These are phyloP conservation scores for Leishmania gerbilli DNA, from an alignment of 208 protist species.

Conservation along the genomic window DNA sequence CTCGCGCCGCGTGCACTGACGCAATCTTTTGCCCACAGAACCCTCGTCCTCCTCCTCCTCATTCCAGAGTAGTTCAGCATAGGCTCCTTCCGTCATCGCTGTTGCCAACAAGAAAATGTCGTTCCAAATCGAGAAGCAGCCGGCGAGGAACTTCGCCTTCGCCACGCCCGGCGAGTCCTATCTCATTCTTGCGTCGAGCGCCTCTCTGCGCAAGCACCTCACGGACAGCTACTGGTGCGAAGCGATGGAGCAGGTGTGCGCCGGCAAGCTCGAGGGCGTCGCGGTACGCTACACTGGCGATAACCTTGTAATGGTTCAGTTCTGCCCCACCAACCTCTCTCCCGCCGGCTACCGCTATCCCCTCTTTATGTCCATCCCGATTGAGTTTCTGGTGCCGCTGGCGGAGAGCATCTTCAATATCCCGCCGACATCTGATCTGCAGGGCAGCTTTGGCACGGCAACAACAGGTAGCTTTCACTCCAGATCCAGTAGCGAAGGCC, in stretches of 20 bases:
- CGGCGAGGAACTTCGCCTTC: constrained; percentile 50
- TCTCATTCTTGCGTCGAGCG: constrained; percentile 69
- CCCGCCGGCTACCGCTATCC: constrained; percentile 86
- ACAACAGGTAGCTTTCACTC: constrained; percentile 44
- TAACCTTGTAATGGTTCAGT: constrained; percentile 86
- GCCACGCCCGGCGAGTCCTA: constrained; percentile 77
- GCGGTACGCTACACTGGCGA: constrained; percentile 89
- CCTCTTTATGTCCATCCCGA: constrained; percentile 89
- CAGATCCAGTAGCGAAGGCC: constrained; percentile 24
- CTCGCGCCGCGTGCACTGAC: not conserved
- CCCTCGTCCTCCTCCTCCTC: not conserved
- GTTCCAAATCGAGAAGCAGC: constrained; percentile 32
- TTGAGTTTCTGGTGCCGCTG: constrained; percentile 83
- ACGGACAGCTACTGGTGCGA: constrained; percentile 92
- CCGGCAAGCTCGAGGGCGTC: constrained; percentile 79
- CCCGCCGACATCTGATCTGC: constrained; percentile 18
- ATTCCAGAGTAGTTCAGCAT: not conserved
- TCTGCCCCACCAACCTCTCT: constrained; percentile 68
- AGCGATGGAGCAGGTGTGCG: constrained; percentile 89
- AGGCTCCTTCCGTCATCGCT: not conserved
- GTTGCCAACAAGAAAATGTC: constrained; percentile 35
- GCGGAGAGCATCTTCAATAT: constrained; percentile 29
- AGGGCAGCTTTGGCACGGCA: constrained; percentile 43
- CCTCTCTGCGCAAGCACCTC: constrained; percentile 74
- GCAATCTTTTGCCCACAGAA: not conserved